phyloP scores from a whole-genome alignment of 2,329 filamentous ascomycete species.

The Cytospora schulzeri region DNA sequence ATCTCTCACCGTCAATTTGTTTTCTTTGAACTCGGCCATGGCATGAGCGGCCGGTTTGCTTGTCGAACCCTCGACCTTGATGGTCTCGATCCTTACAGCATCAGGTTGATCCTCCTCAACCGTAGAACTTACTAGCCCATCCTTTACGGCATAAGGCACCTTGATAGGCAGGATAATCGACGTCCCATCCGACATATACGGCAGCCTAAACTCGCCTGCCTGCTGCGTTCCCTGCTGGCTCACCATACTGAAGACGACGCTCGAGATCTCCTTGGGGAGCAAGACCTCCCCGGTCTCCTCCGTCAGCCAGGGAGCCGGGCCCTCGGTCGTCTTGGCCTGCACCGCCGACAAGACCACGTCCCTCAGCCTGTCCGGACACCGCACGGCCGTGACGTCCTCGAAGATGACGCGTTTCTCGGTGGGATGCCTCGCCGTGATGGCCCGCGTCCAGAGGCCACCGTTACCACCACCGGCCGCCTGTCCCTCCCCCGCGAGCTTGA shows the following conservation, averaged over 20 bases:
- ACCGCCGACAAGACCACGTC: constrained; percentile 12
- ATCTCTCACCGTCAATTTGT: constrained; percentile 20
- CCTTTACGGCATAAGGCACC: constrained; percentile 18
- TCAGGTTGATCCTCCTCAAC: neutral
- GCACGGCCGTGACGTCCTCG: constrained; percentile 36
- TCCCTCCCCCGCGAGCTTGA: constrained; percentile 38
- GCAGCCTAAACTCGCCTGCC: constrained; percentile 14
- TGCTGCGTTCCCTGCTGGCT: neutral
- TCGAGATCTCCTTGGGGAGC: constrained; percentile 12
- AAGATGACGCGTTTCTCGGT: constrained; percentile 44
- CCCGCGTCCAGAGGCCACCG: constrained; percentile 30
- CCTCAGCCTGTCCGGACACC: constrained; percentile 17
- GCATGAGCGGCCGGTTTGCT: constrained; percentile 35
- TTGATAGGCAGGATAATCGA: constrained; percentile 30
- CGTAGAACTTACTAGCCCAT: constrained; percentile 4
- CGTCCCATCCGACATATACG: constrained; percentile 20
- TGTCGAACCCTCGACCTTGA: constrained; percentile 41
- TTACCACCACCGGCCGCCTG: too few species aligned
- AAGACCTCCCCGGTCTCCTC: neutral
- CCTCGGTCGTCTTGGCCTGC: constrained; percentile 6
- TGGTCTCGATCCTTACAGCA: constrained; percentile 33
- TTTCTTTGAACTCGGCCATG: constrained; percentile 30
- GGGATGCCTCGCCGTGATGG: constrained; percentile 24
- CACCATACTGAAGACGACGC: constrained; percentile 23
- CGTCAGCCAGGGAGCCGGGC: neutral